Evolutionary conservation across 2,329 filamentous ascomycete genomes (phyloP), one percentile per base, ranked within the genome.

Genomic region (Pezicula radicicola): DNA sequence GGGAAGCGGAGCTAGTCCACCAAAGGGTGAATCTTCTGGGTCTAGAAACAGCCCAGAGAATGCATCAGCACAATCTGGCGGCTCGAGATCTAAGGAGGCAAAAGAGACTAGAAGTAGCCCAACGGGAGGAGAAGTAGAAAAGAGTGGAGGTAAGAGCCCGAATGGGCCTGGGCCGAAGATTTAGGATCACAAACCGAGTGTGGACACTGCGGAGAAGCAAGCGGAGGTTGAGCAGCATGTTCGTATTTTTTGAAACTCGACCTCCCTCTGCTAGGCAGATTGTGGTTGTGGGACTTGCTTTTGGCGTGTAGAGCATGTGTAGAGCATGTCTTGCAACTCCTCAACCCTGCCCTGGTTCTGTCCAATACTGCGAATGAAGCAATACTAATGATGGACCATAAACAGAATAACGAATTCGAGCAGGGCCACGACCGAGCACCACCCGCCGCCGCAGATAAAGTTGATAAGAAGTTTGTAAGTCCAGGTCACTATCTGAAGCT

Each of bases 201-300:
- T 48, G 2, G 44, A 48, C 4, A 59, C 69, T 19, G 67, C 76
- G 52, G 78, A 78, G 63, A 78, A 83, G 67, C 72, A 77, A 64
- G 69, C 69, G 41, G 80, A 84, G 66, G 81, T 84, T 15, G 74
- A 82, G 48, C 63, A 73, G 66, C 82, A 85, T 61, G 30, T 33
- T 33, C 30, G 30, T 33, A 33, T 33, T 33, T 12, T 33, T 3
- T 10, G 30, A 12, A 25, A 25, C 5, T 25, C 6, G 1, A 13
- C 30, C 7, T 12, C 30, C 30, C 30, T 33, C 30, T 33, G 30
- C 30, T 33, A 33, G 30, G 30, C 30, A 33, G 30, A 33, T 13
- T 10, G 9, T 2, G 12, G 2, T 33, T 13, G 30, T 12, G 12
- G 9, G 10, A 33, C 30, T 13, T 33, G 30, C 4, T 13, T 33